These are phyloP conservation scores for Tubosaeta brunneosetosa DNA, from an alignment of 768 basidiomycete genomes.

Conservation along the genomic window DNA sequence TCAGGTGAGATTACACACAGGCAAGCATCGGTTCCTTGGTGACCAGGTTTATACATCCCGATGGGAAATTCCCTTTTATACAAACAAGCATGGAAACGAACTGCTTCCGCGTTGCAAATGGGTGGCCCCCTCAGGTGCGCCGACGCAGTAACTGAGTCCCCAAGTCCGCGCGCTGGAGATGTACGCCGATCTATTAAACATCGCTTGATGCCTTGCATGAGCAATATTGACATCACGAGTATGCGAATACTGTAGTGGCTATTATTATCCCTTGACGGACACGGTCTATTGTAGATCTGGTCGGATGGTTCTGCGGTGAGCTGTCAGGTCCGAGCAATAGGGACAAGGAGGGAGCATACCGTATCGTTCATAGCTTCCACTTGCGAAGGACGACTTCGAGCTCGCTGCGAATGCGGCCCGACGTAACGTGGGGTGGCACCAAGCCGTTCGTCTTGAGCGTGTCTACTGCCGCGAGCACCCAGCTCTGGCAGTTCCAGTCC, in stretches of 20 bases:
- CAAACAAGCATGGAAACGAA: neutral
- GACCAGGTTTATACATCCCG: neutral
- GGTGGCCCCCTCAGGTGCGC: neutral
- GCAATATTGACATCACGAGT: neutral
- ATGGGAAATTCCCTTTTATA: slow-evolving; percentile 1
- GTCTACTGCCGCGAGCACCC: slow-evolving; percentile 25
- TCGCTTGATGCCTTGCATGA: neutral
- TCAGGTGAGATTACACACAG: neutral
- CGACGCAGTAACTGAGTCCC: neutral
- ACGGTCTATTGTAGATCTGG: neutral
- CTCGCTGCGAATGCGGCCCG: slow-evolving; percentile 16
- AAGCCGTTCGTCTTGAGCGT: slow-evolving; percentile 16
- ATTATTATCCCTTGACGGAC: neutral
- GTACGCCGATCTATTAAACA: slow-evolving; percentile 1
- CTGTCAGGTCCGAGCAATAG: slow-evolving; percentile 3
- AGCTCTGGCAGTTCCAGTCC: slow-evolving; percentile 32
- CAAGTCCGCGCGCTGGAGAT: neutral
- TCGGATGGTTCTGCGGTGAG: neutral
- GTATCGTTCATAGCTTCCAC: slow-evolving; percentile 16
- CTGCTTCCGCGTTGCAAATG: neutral
- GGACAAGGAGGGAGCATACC: neutral
- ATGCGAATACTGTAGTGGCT: neutral
- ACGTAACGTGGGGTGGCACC: slow-evolving; percentile 16
- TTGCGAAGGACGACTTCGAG: slow-evolving; percentile 23
- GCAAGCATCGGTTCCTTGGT: neutral